A percentile compares a stretch with the other conserved stretches of the same genome.
These are phyloP conservation scores for Collybiopsis luxurians DNA, from an alignment of 768 basidiomycete genomes.

Conservation along the genomic window DNA sequence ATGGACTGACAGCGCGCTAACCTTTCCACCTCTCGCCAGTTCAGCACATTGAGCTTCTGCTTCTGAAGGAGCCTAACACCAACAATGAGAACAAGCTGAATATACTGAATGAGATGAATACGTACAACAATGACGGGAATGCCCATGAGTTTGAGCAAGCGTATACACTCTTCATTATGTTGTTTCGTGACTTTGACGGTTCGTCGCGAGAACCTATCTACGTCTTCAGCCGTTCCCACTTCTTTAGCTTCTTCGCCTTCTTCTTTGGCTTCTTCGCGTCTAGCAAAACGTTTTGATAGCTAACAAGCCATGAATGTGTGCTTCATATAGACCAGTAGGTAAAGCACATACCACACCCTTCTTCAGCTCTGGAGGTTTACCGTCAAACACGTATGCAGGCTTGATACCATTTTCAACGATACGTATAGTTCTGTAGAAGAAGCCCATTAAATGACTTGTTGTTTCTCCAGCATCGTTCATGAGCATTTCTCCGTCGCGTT, in stretches of 20 bases:
- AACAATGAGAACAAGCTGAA: conserved; percentile 4
- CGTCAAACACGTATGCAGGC: conserved; percentile 97
- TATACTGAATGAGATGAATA: not conserved
- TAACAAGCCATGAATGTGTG: conserved; percentile 27
- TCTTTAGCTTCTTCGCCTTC: conserved; percentile 97
- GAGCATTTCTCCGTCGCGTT: conserved; percentile 94
- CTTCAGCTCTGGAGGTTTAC: conserved; percentile 97
- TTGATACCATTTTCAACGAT: conserved; percentile 99
- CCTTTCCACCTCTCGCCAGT: conserved; percentile 94
- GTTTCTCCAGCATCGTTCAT: conserved; percentile 98
- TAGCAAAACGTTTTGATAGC: conserved; percentile 96
- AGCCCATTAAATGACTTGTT: conserved; percentile 97
- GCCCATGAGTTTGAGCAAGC: conserved; percentile 89
- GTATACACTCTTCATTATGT: conserved; percentile 94
- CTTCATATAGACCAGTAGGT: not conserved
- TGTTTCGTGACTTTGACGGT: conserved; percentile 94
- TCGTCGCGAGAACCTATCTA: conserved; percentile 86
- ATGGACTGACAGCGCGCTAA: conserved; percentile 18
- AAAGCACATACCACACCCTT: conserved; percentile 81
- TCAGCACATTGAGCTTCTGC: conserved; percentile 99
- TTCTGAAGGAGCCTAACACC: conserved; percentile 89
- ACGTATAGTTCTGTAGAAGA: conserved; percentile 96
- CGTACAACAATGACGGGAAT: conserved; percentile 88
- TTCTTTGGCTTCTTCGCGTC: conserved; percentile 89
- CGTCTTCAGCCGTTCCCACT: conserved; percentile 88